These are phyloP conservation scores for Globisporangium ultimum DNA, from an alignment of 352 stramenopile genomes.

Conservation along the genomic window DNA sequence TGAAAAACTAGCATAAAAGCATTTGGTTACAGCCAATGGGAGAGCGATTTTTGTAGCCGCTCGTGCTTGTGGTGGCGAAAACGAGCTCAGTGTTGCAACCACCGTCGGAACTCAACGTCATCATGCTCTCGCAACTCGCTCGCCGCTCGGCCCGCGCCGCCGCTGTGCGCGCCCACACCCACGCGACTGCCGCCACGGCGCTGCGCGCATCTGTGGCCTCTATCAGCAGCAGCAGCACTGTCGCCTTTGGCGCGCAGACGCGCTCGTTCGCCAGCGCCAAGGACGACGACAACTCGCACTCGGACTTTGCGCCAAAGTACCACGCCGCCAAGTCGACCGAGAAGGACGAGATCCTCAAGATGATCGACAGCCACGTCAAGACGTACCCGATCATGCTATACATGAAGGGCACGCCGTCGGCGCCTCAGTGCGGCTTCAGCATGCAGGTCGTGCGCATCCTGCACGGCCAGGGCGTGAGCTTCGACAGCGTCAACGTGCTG, in stretches of 20 bases:
- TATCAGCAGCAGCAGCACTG: neutral
- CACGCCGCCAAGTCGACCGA: slow-evolving; percentile 82
- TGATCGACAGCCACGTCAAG: slow-evolving; percentile 90
- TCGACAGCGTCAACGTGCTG: slow-evolving; percentile 98
- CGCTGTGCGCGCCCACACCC: slow-evolving; percentile 22
- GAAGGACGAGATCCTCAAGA: slow-evolving; percentile 87
- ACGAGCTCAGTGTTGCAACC: neutral
- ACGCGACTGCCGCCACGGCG: slow-evolving; percentile 6
- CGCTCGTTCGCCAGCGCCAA: slow-evolving; percentile 33
- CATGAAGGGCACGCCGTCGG: slow-evolving; percentile 99
- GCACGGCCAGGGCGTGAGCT: slow-evolving; percentile 90
- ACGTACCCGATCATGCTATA: slow-evolving; percentile 97
- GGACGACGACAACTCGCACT: slow-evolving; percentile 65
- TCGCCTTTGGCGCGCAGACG: slow-evolving; percentile 8
- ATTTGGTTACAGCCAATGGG: neutral
- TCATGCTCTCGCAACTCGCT: slow-evolving; percentile 32
- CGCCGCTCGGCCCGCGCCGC: slow-evolving; percentile 27
- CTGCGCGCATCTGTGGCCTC: slow-evolving; percentile 2
- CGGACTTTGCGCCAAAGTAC: slow-evolving; percentile 87
- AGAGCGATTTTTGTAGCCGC: neutral
- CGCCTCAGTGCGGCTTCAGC: slow-evolving; percentile 97
- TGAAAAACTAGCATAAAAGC: neutral
- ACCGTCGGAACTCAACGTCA: slow-evolving; percentile 13
- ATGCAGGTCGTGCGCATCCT: slow-evolving; percentile 96
- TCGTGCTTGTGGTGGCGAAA: slow-evolving; percentile 8